Evolutionary conservation across 768 basidiomycete species (phyloP).

Genomic region (Pulveroboletus sp.): DNA sequence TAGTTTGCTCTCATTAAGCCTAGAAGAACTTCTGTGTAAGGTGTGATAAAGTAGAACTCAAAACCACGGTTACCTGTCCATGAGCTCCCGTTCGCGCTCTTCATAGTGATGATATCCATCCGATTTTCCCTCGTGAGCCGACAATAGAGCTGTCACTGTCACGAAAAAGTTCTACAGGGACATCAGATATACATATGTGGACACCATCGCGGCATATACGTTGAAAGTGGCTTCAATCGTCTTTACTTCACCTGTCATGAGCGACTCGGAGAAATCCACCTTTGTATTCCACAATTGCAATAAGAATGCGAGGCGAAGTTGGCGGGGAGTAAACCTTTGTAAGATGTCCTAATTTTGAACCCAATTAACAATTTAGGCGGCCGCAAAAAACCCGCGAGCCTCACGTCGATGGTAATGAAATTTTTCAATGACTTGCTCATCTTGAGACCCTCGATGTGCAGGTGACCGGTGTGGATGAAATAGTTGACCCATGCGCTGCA

Average conservation of each 20-base stretch:
- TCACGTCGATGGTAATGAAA: slow-evolving; percentile 92
- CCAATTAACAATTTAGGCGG: background rate
- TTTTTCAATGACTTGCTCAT: slow-evolving; percentile 99
- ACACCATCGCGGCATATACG: slow-evolving; percentile 42
- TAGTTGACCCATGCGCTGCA: slow-evolving; percentile 97
- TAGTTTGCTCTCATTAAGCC: slow-evolving; percentile 68
- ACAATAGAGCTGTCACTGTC: slow-evolving; percentile 73
- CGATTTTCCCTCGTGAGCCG: slow-evolving; percentile 42
- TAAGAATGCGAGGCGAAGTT: slow-evolving; percentile 88
- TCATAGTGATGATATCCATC: slow-evolving; percentile 66
- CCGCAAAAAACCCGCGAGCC: slow-evolving; percentile 20
- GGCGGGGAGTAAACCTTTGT: slow-evolving; percentile 74
- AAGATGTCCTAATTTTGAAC: slow-evolving; percentile 67
- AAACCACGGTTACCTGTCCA: slow-evolving; percentile 45
- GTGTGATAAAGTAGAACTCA: slow-evolving; percentile 1
- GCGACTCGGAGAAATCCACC: slow-evolving; percentile 88
- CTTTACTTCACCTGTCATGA: slow-evolving; percentile 86
- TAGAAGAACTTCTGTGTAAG: slow-evolving; percentile 30
- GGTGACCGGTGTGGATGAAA: slow-evolving; percentile 96
- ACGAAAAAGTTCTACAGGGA: slow-evolving; percentile 85
- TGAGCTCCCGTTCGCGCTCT: slow-evolving; percentile 62
- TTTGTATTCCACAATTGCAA: slow-evolving; percentile 89
- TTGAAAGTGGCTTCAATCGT: slow-evolving; percentile 81
- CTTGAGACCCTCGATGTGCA: slow-evolving; percentile 97
- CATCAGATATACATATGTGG: slow-evolving; percentile 1